A percentile compares a stretch with the other conserved stretches of the same genome.
Evolutionary conservation across 2,329 filamentous ascomycete species (phyloP).

Genomic region (Lecanicillium sp.): DNA sequence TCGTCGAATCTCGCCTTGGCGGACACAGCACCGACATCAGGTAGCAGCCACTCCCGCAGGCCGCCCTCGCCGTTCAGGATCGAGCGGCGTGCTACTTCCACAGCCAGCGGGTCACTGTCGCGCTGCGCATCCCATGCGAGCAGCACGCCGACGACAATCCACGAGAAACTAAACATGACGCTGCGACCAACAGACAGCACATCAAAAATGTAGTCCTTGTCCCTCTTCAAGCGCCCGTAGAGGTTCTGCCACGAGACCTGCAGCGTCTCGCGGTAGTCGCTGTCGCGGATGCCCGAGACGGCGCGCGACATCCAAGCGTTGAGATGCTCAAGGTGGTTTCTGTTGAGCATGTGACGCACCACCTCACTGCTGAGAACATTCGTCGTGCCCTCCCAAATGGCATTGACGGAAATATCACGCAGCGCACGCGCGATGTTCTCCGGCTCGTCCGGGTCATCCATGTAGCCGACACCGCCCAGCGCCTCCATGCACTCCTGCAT

Average conservation of each 20-base stretch:
- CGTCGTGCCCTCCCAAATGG: slow-evolving; percentile 17
- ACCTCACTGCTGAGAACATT: slow-evolving; percentile 17
- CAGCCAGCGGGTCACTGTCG: slow-evolving; percentile 5
- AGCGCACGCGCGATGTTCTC: slow-evolving; percentile 14
- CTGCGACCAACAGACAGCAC: slow-evolving; percentile 7
- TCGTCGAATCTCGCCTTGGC: slow-evolving; percentile 4
- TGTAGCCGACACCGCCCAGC: slow-evolving; percentile 15
- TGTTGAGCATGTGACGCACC: slow-evolving; percentile 12
- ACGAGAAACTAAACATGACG: slow-evolving; percentile 15
- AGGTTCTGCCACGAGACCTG: slow-evolving; percentile 1
- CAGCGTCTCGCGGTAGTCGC: neutral
- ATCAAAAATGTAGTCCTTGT: slow-evolving; percentile 7
- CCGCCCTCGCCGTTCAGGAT: slow-evolving; percentile 14
- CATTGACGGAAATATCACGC: slow-evolving; percentile 13
- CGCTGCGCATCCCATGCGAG: slow-evolving; percentile 12
- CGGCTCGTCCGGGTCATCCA: slow-evolving; percentile 16
- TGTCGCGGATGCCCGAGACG: neutral
- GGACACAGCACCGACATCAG: neutral
- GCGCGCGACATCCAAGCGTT: slow-evolving; percentile 3
- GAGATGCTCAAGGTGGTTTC: slow-evolving; percentile 7
- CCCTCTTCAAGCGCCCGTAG: neutral
- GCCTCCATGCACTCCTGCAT: slow-evolving; percentile 17
- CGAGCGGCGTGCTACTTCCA: slow-evolving; percentile 9
- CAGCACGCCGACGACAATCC: slow-evolving; percentile 11
- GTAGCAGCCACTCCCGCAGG: slow-evolving; percentile 13